phyloP scores from a whole-genome alignment of 352 stramenopile genomes.

The Globisporangium sylvaticum region DNA sequence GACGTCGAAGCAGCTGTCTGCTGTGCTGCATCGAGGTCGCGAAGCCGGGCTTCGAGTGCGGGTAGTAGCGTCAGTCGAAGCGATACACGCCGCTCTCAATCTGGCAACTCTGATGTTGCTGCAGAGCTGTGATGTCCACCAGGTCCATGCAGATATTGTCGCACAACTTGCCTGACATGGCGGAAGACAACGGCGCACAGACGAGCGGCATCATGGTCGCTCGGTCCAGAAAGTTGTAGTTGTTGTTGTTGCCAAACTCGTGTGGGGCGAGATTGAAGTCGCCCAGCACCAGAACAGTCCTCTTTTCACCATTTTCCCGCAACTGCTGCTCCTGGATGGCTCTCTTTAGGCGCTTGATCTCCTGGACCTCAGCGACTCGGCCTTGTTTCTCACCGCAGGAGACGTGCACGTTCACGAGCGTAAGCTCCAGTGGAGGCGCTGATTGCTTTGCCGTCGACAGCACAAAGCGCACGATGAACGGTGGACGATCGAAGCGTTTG shows the following conservation, averaged over 20 bases:
- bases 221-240: conserved; percentile 10
- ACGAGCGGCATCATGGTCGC: conserved; percentile 31
- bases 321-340: conserved; percentile 13
- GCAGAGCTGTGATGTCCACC: conserved; percentile 12
- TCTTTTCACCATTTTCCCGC: conserved; percentile 3
- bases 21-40: conserved; percentile 15
- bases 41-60: conserved; percentile 23
- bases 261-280: conserved; percentile 67
- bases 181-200: conserved; percentile 42
- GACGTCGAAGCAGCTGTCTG: conserved; percentile 2
- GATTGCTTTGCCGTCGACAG: conserved; percentile 11
- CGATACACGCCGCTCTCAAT: conserved; percentile 50
- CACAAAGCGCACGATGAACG: conserved; percentile 46
- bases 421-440: conserved; percentile 25
- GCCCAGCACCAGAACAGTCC: conserved; percentile 47
- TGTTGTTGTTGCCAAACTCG: conserved; percentile 26
- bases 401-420: conserved; percentile 51
- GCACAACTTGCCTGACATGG: conserved; percentile 54
- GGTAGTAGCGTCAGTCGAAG: conserved; percentile 62
- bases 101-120: conserved; percentile 2
- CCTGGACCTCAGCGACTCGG: conserved; percentile 28
- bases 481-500: conserved; percentile 27
- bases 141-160: conserved; percentile 64
- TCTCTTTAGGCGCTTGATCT: conserved; percentile 30
- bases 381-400: conserved; percentile 30